phyloP scores from a whole-genome alignment of 2,329 filamentous ascomycete genomes.

The Ophiocordyceps camponoti-floridani region DNA sequence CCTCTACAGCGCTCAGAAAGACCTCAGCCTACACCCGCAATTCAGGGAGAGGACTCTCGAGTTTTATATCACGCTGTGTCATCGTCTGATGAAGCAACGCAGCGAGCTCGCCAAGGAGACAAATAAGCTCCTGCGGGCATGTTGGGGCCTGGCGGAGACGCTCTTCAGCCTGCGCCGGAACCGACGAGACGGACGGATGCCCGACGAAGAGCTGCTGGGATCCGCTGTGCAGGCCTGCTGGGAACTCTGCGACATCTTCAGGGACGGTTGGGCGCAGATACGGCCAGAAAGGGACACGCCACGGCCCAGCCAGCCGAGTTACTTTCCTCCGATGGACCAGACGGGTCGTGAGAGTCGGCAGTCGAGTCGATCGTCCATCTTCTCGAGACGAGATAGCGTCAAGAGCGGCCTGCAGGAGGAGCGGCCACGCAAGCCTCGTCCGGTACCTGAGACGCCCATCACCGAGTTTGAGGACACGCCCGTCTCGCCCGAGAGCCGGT shows the following conservation, averaged over 20 bases:
- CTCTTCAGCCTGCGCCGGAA: constrained; percentile 80
- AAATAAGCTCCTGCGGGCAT: constrained; percentile 66
- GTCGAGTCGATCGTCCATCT: constrained; percentile 30
- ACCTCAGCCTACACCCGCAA: constrained; percentile 58
- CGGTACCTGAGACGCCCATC: constrained; percentile 72
- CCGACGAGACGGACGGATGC: constrained; percentile 49
- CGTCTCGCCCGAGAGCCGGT: constrained; percentile 62
- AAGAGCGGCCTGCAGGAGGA: constrained; percentile 28
- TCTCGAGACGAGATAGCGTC: constrained; percentile 34
- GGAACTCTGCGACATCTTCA: constrained; percentile 86
- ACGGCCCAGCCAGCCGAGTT: constrained; percentile 59
- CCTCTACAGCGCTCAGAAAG: constrained; percentile 79
- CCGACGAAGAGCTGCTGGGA: constrained; percentile 70
- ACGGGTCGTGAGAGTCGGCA: constrained; percentile 28
- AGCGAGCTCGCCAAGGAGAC: constrained; percentile 64
- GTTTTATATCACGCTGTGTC: constrained; percentile 86
- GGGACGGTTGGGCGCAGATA: constrained; percentile 79
- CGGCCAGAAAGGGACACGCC: constrained; percentile 76
- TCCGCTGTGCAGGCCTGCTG: constrained; percentile 87
- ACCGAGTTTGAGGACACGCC: constrained; percentile 90
- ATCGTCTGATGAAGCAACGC: constrained; percentile 89
- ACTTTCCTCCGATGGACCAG: constrained; percentile 17
- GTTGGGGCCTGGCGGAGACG: constrained; percentile 85
- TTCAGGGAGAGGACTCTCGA: constrained; percentile 83
- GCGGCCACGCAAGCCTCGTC: constrained; percentile 25